Evolutionary conservation across 805 yeast genomes (phyloP), one percentile per base, ranked within the genome.

Genomic region (Pichia occidentalis): DNA sequence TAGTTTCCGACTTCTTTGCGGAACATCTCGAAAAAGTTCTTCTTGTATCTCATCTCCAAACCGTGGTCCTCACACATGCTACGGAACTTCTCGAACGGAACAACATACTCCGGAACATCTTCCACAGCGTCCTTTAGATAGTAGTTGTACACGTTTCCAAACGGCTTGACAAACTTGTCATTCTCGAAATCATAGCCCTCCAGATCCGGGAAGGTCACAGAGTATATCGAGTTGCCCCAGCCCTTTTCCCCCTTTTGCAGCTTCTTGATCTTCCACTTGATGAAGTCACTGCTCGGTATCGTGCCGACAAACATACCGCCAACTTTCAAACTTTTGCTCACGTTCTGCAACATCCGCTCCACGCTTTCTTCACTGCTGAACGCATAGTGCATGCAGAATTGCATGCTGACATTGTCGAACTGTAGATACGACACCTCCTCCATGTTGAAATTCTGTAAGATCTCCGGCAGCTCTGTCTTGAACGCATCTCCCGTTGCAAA

Each of bases 231-330:
- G 55, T 92, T 92, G 0, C 97, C 97, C 79, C 92, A 92, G 29
- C 72, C 68, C 27, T 69, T 70, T 37, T 71, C 73, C 1, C 78
- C 80, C 2, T 62, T 53, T 21, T 52, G 57, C 35, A 77, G 63
- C 36, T 73, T 70, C 37, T 68, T 68, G 8, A 87, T 64, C 49
- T 82, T 80, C 51, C 75, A 75, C 43, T 75, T 72, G 34, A 88
- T 84, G 48, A 80, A 81, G 56, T 87, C 96, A 1, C 94, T 77
- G 36, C 87, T 85, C 2, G 98, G 97, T 24, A 90, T 85, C 0
- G 99, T 92, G 2, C 97, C 98, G 40, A 92, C 73, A 49, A 94
- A 90, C 39, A 70, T 67, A 0, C 98, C 98, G 2, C 96, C 97
- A 2, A 77, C 67, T 49, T 73, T 75, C 41, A 92, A 68, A 0